These are phyloP conservation scores for Cladophialophora carrionii DNA, from an alignment of 2,329 filamentous ascomycete genomes.

Conservation along the genomic window DNA sequence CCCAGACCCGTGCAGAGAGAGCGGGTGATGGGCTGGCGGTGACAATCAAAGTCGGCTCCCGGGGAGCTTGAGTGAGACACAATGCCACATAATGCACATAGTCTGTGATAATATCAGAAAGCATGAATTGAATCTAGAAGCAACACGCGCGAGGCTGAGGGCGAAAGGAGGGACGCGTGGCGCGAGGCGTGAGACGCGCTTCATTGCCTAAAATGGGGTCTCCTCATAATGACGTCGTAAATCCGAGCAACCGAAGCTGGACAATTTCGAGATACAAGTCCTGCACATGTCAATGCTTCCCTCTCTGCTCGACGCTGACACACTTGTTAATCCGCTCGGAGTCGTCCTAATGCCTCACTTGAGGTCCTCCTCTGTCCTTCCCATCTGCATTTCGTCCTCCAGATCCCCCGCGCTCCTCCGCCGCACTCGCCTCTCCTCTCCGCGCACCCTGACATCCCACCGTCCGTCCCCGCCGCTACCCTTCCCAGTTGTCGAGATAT, in stretches of 20 bases:
- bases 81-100: neutral
- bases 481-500: constrained; percentile 58
- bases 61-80: neutral
- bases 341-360: constrained; percentile 26
- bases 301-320: neutral
- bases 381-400: neutral
- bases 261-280: neutral
- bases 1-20: neutral
- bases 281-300: neutral
- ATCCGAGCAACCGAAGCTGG: neutral
- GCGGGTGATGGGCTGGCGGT: constrained; percentile 18
- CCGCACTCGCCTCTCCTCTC: constrained; percentile 14
- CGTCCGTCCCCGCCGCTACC: constrained; percentile 41
- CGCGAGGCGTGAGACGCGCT: neutral
- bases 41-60: neutral
- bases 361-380: constrained; percentile 17
- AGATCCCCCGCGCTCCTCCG: neutral
- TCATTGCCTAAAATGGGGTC: too few relatives aligned
- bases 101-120: neutral
- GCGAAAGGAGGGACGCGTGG: neutral
- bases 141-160: neutral
- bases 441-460: constrained; percentile 10
- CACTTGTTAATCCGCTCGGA: neutral
- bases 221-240: constrained; percentile 1
- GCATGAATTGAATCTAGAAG: neutral